phyloP scores from a whole-genome alignment of 108 stramenopile genomes.

The Stephanodiscus minutulus region DNA sequence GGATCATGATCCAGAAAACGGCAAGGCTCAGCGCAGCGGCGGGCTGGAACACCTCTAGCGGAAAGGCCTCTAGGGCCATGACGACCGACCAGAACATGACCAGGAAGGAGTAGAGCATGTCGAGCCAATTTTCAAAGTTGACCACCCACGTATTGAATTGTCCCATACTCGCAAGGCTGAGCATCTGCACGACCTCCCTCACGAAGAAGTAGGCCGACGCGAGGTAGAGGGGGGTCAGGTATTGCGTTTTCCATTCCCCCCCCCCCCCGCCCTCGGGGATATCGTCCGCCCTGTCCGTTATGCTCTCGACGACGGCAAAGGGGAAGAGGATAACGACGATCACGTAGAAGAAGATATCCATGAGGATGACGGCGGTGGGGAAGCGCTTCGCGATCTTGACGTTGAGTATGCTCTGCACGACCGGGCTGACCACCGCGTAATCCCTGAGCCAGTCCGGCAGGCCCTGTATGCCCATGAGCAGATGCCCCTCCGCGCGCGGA shows the following conservation, averaged over 20 bases:
- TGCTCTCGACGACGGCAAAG: constrained; percentile 19
- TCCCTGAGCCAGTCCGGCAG: constrained; percentile 71
- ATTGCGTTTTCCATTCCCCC: not conserved
- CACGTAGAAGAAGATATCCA: constrained; percentile 53
- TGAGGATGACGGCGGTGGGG: constrained; percentile 62
- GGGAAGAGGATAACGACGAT: constrained; percentile 33
- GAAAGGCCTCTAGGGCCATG: constrained; percentile 14
- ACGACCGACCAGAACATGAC: constrained; percentile 32
- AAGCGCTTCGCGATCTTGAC: constrained; percentile 73
- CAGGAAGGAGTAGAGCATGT: constrained; percentile 39
- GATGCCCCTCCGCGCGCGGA: constrained; percentile 70
- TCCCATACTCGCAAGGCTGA: constrained; percentile 33
- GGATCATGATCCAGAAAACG: constrained; percentile 47
- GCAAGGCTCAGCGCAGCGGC: constrained; percentile 38
- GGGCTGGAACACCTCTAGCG: constrained; percentile 19
- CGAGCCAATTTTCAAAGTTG: constrained; percentile 45
- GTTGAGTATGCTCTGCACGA: constrained; percentile 71
- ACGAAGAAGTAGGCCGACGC: constrained; percentile 31
- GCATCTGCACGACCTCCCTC: constrained; percentile 40
- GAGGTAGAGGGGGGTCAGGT: constrained; percentile 24
- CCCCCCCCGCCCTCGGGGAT: too few species aligned
- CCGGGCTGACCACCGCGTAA: constrained; percentile 58
- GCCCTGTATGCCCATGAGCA: constrained; percentile 75
- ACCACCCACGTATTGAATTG: constrained; percentile 30
- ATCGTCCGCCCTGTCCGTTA: not conserved